Conservation (phyloP, 495 filamentous ascomycete genomes). For the Aspergillus sparsus region DNA sequence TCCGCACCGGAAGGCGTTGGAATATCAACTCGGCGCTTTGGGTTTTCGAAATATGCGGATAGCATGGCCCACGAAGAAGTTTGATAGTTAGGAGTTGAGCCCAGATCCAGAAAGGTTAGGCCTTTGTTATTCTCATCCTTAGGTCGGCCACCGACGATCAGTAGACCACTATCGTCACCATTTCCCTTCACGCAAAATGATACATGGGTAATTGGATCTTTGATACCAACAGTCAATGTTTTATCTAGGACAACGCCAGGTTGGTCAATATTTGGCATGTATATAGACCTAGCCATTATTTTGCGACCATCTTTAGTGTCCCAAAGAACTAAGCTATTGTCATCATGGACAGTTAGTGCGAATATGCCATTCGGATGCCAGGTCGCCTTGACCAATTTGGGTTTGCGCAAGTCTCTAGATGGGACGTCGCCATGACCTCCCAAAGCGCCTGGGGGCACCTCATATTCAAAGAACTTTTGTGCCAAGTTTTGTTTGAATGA, state of each 20-base stretch:
- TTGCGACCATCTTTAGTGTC: constrained; percentile 88
- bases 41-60: constrained; percentile 69
- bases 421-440: constrained; percentile 73
- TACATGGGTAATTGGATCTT: constrained; percentile 72
- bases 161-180: constrained; percentile 85
- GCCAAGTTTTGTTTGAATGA: constrained; percentile 86
- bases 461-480: constrained; percentile 78
- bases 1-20: constrained; percentile 77
- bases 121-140: constrained; percentile 66
- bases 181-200: constrained; percentile 92
- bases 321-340: constrained; percentile 89
- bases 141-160: constrained; percentile 79
- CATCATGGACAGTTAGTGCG: constrained; percentile 82
- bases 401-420: constrained; percentile 56
- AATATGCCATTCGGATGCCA: constrained; percentile 98
- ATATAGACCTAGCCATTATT: constrained; percentile 78
- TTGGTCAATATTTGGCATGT: constrained; percentile 68
- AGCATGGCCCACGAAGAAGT: constrained; percentile 88
- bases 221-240: constrained; percentile 51
- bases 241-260: constrained; percentile 49
- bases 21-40: constrained; percentile 67
- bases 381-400: constrained; percentile 71
- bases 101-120: constrained; percentile 85
- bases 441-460: constrained; percentile 76
- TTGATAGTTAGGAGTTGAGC: constrained; percentile 82